A percentile compares a stretch with the other conserved stretches of the same genome.
Conservation (phyloP, 257 asterid species). For the Paraleonurus japonicus region DNA sequence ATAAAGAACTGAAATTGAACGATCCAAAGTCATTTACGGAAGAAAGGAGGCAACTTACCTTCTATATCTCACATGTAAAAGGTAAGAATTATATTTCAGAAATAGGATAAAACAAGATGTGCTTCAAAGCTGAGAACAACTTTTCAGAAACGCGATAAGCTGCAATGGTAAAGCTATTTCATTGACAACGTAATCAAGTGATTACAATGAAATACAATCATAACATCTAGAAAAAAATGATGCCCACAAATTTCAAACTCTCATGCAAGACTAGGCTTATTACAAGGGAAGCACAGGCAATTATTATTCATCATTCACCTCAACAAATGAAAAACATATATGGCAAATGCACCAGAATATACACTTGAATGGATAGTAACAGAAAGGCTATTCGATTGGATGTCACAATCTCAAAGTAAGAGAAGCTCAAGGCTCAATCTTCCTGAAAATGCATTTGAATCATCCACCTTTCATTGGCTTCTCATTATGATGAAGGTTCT, state of each 20-base stretch:
- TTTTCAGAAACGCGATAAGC: not conserved
- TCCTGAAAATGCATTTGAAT: not conserved
- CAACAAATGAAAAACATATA: constrained; percentile 25
- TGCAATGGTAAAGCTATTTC: not conserved
- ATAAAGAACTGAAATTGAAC: not conserved
- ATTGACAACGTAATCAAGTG: not conserved
- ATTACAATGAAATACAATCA: not conserved
- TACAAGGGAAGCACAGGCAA: constrained; percentile 1
- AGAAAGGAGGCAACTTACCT: not conserved
- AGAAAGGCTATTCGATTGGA: constrained; percentile 31
- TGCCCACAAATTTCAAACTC: not conserved
- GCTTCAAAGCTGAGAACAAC: not conserved
- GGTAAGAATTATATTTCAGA: not conserved
- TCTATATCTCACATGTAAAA: not conserved
- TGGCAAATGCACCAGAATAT: constrained; percentile 28
- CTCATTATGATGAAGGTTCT: constrained; percentile 23
- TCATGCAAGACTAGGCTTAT: constrained; percentile 14
- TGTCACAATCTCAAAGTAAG: constrained; percentile 28
- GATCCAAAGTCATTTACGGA: not conserved
- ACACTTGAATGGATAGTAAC: constrained; percentile 31
- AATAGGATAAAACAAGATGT: not conserved
- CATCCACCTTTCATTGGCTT: constrained; percentile 31
- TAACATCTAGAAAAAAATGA: not conserved
- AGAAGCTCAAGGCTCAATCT: constrained; percentile 17
- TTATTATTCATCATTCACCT: constrained; percentile 24